Base-by-base conservation (phyloP, 2,329 filamentous ascomycete species). In the Ophiocordyceps robertsii region DNA sequence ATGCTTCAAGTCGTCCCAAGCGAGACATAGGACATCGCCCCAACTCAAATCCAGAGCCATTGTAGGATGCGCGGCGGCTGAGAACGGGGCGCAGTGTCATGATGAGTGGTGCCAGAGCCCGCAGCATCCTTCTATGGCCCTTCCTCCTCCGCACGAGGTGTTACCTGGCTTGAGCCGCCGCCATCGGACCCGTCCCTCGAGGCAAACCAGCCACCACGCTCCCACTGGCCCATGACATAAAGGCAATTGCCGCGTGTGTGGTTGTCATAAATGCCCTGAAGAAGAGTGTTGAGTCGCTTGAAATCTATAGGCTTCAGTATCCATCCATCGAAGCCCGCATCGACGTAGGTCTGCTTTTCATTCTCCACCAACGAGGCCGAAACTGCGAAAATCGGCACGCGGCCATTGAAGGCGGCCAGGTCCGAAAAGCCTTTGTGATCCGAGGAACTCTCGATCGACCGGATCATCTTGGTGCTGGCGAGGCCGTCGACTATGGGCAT, bases 401-500 rank as follows among this genome's bases (percentile, higher is more conserved):
- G 74, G 21, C 77, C 74, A 41, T 86, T 83, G 2, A 65, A 56
- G 1, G 62, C 54, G 3, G 80, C 80, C 43, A 79, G 65, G 1
- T 62, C 52, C 1, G 84, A 88, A 27, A 83, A 67, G 0, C 65
- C 63, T 7, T 52, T 54, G 37, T 72, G 62, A 2, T 62, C 41
- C 52, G 55, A 38, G 38, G 68, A 59, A 65, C 73, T 73, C 56
- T 93, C 87, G 42, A 73, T 79, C 0, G 77, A 77, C 24, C 88
- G 73, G 47, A 94, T 94, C 73, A 87, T 82, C 59, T 86, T 88
- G 0, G 87, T 84, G 14, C 86, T 87, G 3, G 73, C 78, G 24
- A 89, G 70, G 13, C 88, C 88, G 55, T 94, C 86, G 5, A 93
- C 83, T 29, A 94, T 92, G 16, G 88, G 87, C 88, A 95, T 94